A percentile compares a stretch with the other conserved stretches of the same genome.
Evolutionary conservation across 495 filamentous ascomycete genomes (phyloP).

Genomic region (Talaromyces borbonicus): DNA sequence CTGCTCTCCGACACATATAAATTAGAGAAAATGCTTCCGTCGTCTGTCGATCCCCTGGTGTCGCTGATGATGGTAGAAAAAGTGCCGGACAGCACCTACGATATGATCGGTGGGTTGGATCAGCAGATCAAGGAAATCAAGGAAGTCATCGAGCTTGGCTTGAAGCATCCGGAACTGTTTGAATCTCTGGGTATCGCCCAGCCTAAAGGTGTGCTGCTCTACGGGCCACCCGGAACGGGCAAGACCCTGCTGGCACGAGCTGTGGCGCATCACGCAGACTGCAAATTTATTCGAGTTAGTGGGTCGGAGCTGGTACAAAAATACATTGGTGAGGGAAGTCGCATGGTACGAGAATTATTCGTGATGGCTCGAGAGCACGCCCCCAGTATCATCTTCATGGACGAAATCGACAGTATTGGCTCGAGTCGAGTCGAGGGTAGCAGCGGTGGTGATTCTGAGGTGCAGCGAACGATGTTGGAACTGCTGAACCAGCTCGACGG

Average conservation of each 20-base stretch:
- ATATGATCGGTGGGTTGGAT: slow-evolving; percentile 98
- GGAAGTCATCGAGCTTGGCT: slow-evolving; percentile 96
- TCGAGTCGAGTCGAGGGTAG: slow-evolving; percentile 93
- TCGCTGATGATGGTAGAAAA: slow-evolving; percentile 99
- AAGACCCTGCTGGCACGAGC: slow-evolving; percentile 95
- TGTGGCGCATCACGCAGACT: slow-evolving; percentile 95
- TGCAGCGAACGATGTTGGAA: slow-evolving; percentile 98
- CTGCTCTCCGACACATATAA: slow-evolving; percentile 95
- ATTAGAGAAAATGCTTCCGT: slow-evolving; percentile 95
- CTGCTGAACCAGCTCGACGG: slow-evolving; percentile 97
- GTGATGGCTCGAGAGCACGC: slow-evolving; percentile 99
- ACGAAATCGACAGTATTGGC: slow-evolving; percentile 98
- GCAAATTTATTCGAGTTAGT: slow-evolving; percentile 96
- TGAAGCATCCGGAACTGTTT: slow-evolving; percentile 97
- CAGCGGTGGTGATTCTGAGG: slow-evolving; percentile 94
- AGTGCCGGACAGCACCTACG: slow-evolving; percentile 98
- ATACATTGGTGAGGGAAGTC: slow-evolving; percentile 95
- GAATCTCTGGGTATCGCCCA: slow-evolving; percentile 98
- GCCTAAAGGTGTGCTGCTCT: slow-evolving; percentile 93
- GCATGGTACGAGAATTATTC: slow-evolving; percentile 98
- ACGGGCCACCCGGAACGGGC: slow-evolving; percentile 92
- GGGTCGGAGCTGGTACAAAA: slow-evolving; percentile 97
- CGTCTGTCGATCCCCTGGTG: slow-evolving; percentile 93
- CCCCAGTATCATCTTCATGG: slow-evolving; percentile 99
- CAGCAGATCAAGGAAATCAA: slow-evolving; percentile 99